A percentile compares a stretch with the other conserved stretches of the same genome.
Conservation (phyloP, 2,329 filamentous ascomycete species). For the Colletotrichum tropicicola region DNA sequence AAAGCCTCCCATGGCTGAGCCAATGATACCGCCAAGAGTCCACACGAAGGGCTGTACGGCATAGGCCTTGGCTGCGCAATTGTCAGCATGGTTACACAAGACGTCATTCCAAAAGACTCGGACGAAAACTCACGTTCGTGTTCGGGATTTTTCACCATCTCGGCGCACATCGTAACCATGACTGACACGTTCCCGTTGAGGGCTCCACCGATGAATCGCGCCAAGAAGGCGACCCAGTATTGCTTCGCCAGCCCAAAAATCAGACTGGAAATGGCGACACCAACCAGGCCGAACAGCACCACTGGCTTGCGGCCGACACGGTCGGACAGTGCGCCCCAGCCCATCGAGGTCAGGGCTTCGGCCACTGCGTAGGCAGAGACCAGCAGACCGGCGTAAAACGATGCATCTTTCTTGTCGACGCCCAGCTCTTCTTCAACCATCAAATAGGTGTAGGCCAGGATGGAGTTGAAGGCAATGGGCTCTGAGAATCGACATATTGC, state of each 20-base stretch:
- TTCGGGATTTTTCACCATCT: slow-evolving; percentile 51
- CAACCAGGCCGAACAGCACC: slow-evolving; percentile 40
- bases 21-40: slow-evolving; percentile 46
- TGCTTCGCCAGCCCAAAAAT: slow-evolving; percentile 50
- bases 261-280: slow-evolving; percentile 47
- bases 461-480: slow-evolving; percentile 55
- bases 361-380: slow-evolving; percentile 54
- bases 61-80: slow-evolving; percentile 40
- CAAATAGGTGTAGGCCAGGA: slow-evolving; percentile 52
- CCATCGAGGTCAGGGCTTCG: slow-evolving; percentile 51
- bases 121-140: slow-evolving; percentile 43
- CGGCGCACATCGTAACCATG: slow-evolving; percentile 52
- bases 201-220: slow-evolving; percentile 48
- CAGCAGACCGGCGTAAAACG: slow-evolving; percentile 60
- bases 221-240: slow-evolving; percentile 53
- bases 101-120: too few species aligned
- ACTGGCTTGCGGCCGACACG: slow-evolving; percentile 45
- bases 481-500: slow-evolving; percentile 56
- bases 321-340: slow-evolving; percentile 52
- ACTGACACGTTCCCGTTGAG: slow-evolving; percentile 51
- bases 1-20: slow-evolving; percentile 47
- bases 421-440: slow-evolving; percentile 49
- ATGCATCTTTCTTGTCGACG: slow-evolving; percentile 45
- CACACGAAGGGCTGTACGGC: slow-evolving; percentile 48
- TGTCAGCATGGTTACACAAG: slow-evolving; percentile 2